Evolutionary conservation across 1,284 basidiomycete genomes (phyloP).

Genomic region (Inonotus obliquus): DNA sequence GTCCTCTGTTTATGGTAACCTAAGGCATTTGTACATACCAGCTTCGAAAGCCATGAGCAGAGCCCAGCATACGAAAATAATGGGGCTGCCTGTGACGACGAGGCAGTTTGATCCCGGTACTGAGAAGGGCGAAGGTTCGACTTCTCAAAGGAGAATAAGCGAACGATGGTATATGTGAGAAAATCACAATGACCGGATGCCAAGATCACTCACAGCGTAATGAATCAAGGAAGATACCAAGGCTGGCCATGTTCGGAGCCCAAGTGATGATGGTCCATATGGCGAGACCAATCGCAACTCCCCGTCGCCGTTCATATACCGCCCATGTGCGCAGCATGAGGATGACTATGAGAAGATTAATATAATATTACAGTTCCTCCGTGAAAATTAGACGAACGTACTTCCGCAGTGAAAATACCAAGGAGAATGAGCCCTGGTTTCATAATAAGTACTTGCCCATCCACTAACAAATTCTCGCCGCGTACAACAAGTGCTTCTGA

Average conservation of each 20-base stretch:
- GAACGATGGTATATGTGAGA: background rate
- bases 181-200: background rate
- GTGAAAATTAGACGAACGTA: background rate
- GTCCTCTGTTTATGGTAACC: background rate
- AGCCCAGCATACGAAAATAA: slow-evolving; percentile 4
- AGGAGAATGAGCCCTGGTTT: background rate
- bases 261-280: slow-evolving; percentile 8
- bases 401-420: slow-evolving; percentile 4
- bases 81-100: slow-evolving; percentile 1
- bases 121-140: background rate
- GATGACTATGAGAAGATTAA: background rate
- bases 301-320: background rate
- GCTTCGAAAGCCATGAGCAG: slow-evolving; percentile 9
- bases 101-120: background rate
- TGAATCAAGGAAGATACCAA: slow-evolving; percentile 6
- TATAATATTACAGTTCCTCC: no score
- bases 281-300: slow-evolving; percentile 1
- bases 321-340: slow-evolving; percentile 3
- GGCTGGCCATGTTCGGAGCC: background rate
- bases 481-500: slow-evolving; percentile 8
- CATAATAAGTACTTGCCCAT: no score
- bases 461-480: background rate
- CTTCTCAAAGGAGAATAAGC: background rate
- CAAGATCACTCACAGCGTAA: background rate
- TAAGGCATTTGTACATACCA: background rate